Evolutionary conservation across 192 early-diverging fungal genomes (phyloP).

Genomic region (Coemansia sp.): DNA sequence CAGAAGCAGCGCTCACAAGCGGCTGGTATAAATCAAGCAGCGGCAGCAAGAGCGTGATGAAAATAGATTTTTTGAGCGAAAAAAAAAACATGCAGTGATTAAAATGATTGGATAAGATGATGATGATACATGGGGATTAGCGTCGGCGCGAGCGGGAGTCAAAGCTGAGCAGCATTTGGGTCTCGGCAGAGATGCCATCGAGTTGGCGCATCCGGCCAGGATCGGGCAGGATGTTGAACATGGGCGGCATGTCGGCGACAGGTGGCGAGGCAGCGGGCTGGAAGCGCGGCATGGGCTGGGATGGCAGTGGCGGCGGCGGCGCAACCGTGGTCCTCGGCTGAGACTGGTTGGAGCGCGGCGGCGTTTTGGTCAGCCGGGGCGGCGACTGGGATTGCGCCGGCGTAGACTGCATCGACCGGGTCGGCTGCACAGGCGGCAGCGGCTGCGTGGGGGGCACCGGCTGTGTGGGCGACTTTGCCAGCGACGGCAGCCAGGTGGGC

Average conservation of each 20-base stretch:
- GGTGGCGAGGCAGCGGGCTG: constrained; percentile 16
- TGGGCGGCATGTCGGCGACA: constrained; percentile 8
- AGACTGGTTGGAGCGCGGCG: too few species aligned
- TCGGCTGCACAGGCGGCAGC: too few species aligned
- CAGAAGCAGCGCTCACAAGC: too few species aligned
- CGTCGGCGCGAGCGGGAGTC: constrained; percentile 6
- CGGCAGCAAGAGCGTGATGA: too few species aligned
- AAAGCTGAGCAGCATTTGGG: constrained; percentile 48
- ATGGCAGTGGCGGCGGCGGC: constrained; percentile 8
- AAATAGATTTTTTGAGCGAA: too few species aligned
- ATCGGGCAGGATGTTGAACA: not conserved
- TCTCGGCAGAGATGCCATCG: constrained; percentile 32
- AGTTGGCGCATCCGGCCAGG: constrained; percentile 1
- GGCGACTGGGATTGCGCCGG: too few species aligned
- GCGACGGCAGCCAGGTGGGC: constrained; percentile 33
- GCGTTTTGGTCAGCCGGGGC: too few species aligned
- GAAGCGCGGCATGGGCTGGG: constrained; percentile 42
- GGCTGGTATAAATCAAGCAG: too few species aligned
- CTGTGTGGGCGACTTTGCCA: too few species aligned
- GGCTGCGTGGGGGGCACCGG: too few species aligned
- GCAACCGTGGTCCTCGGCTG: too few species aligned
- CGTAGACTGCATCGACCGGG: too few species aligned
- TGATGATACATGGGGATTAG: not conserved
- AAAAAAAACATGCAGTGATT: not conserved
- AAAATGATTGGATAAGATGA: not conserved